These are phyloP conservation scores for Sugiyamaella smithiae DNA, from an alignment of 805 yeast genomes.

Conservation along the genomic window DNA sequence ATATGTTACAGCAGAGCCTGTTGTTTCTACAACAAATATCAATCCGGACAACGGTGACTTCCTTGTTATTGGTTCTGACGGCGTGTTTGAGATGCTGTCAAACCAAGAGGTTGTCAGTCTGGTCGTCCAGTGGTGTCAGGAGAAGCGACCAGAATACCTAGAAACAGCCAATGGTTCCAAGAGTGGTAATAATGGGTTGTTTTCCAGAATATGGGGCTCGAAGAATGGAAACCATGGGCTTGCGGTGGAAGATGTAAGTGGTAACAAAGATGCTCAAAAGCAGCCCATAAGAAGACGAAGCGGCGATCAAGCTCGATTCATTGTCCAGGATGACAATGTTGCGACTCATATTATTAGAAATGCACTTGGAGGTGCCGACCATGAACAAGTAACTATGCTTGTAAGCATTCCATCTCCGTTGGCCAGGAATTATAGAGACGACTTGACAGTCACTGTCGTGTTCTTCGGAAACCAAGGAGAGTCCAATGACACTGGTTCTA, in stretches of 20 bases:
- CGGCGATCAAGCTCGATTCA: conserved; percentile 25
- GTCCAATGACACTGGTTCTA: conserved; percentile 27
- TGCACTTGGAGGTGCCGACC: conserved; percentile 86
- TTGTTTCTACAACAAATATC: conserved; percentile 75
- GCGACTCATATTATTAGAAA: conserved; percentile 92
- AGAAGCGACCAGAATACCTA: conserved; percentile 42
- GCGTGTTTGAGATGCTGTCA: conserved; percentile 84
- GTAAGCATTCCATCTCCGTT: conserved; percentile 89
- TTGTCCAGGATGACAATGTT: conserved; percentile 77
- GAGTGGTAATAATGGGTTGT: conserved; percentile 6
- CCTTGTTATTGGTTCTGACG: conserved; percentile 90
- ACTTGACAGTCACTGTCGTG: conserved; percentile 91
- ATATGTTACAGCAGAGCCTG: conserved; percentile 96
- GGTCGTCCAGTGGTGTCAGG: conserved; percentile 91
- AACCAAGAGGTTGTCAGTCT: conserved; percentile 91
- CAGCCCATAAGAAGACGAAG: conserved; percentile 61
- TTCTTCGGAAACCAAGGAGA: conserved; percentile 65
- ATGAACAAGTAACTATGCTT: conserved; percentile 83
- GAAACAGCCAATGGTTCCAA: conserved; percentile 10
- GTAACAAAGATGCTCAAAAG: conserved; percentile 55
- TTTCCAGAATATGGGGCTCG: conserved; percentile 14
- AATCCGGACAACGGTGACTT: conserved; percentile 73
- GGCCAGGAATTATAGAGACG: conserved; percentile 91
- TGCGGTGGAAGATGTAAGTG: conserved; percentile 36
- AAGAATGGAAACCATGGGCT: conserved; percentile 4